These are phyloP conservation scores for Chlorella sp. DNA, from an alignment of 139 green algal species.

Conservation along the genomic window DNA sequence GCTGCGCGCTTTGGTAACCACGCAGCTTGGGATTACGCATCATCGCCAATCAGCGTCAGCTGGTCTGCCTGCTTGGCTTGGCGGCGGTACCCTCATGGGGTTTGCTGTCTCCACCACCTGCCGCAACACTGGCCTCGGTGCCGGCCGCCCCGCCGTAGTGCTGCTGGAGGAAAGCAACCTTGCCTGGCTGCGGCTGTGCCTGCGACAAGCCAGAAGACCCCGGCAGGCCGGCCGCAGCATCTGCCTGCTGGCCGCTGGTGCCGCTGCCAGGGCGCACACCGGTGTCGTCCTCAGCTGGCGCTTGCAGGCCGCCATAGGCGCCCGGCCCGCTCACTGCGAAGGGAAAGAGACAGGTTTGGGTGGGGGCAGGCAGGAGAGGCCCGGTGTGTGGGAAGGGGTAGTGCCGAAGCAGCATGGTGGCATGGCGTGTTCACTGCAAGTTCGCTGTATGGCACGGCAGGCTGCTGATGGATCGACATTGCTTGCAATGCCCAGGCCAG, in stretches of 20 bases:
- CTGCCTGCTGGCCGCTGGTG: background rate
- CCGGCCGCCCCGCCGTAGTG: background rate
- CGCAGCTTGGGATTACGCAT: background rate
- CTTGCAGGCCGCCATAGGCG: background rate
- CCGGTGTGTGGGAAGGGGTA: too few species aligned
- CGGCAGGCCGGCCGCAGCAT: background rate
- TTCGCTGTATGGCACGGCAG: too few species aligned
- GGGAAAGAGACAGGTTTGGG: background rate
- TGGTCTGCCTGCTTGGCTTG: too few species aligned
- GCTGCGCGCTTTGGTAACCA: background rate
- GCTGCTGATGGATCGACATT: too few species aligned
- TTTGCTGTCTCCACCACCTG: too few species aligned
- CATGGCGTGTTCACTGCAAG: too few species aligned
- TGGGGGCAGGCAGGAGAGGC: background rate
- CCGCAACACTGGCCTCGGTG: background rate
- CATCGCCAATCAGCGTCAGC: background rate
- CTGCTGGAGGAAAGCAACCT: background rate
- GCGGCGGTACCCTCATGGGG: background rate
- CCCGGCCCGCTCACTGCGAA: background rate
- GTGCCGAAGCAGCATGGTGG: too few species aligned
- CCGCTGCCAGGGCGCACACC: background rate
- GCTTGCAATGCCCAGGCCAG: too few species aligned
- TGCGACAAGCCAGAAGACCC: background rate
- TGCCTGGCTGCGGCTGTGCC: background rate
- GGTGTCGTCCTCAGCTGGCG: slow-evolving; percentile 9